These are phyloP conservation scores for Salix dunnii DNA, from an alignment of 345 rosid genomes.

Conservation along the genomic window DNA sequence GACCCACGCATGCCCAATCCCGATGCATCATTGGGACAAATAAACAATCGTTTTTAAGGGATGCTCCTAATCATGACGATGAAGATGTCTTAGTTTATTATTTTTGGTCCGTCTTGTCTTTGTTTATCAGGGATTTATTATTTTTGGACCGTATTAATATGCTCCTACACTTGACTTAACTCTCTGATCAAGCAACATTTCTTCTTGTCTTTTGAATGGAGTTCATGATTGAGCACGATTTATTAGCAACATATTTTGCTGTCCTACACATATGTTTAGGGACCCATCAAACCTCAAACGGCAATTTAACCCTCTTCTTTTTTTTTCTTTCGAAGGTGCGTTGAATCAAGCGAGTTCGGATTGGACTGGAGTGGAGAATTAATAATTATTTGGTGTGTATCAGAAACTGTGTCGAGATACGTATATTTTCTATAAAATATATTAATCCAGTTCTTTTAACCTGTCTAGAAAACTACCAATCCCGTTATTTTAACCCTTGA, in stretches of 20 bases:
- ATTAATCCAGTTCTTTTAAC: too few relatives aligned
- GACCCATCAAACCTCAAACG: not conserved
- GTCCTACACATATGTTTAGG: not conserved
- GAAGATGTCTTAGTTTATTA: not conserved
- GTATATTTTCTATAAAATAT: too few relatives aligned
- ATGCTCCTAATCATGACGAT: slow-evolving; percentile 21
- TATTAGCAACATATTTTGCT: not conserved
- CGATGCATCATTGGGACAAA: slow-evolving; percentile 42
- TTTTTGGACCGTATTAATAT: too few relatives aligned
- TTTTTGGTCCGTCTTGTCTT: slow-evolving; percentile 2
- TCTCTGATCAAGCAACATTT: too few relatives aligned
- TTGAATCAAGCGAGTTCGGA: too few relatives aligned
- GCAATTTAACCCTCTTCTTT: too few relatives aligned
- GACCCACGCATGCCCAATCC: slow-evolving; percentile 59
- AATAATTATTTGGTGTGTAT: too few relatives aligned
- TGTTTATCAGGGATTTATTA: slow-evolving; percentile 11
- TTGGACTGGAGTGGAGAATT: too few relatives aligned
- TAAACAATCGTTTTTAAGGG: slow-evolving; percentile 40
- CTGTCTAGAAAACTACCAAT: too few relatives aligned
- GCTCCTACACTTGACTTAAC: not conserved
- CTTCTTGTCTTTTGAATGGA: not conserved
- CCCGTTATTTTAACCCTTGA: too few relatives aligned
- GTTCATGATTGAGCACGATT: slow-evolving; percentile 1
- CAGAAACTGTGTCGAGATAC: too few relatives aligned
- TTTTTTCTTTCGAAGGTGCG: too few relatives aligned